Evolutionary conservation across 2,329 filamentous ascomycete species (phyloP).

Genomic region (Calonectria henricotiae): DNA sequence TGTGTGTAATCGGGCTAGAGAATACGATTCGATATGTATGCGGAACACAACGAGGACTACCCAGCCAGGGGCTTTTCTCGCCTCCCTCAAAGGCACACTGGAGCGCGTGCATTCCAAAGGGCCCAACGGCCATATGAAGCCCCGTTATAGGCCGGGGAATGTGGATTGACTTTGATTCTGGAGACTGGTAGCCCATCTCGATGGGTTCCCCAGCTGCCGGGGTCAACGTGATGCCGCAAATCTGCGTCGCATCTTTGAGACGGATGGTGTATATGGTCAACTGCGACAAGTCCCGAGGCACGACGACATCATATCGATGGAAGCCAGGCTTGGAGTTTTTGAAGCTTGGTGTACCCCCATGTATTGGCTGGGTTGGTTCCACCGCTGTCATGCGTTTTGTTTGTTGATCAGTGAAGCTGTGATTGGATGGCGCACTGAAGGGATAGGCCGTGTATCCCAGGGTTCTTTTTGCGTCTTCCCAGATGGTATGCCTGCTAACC

Average conservation of each 20-base stretch:
- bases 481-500: neutral
- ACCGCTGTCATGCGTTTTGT: neutral
- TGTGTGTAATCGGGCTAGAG: neutral
- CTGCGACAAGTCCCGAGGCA: neutral
- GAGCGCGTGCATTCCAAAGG: slow-evolving; percentile 3
- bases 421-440: neutral
- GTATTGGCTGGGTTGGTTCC: neutral
- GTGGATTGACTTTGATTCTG: neutral
- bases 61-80: slow-evolving; percentile 1
- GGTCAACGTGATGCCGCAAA: slow-evolving; percentile 8
- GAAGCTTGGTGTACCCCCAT: neutral
- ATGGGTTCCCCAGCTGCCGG: neutral
- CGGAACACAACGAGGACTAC: neutral
- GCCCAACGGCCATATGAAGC: neutral
- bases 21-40: slow-evolving; percentile 3
- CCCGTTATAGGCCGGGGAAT: neutral
- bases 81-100: slow-evolving; percentile 6
- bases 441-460: neutral
- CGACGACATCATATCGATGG: neutral
- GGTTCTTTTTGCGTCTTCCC: neutral
- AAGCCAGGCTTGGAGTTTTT: neutral
- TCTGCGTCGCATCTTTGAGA: neutral
- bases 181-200: neutral
- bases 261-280: neutral
- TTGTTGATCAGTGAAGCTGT: neutral